Evolutionary conservation across 2,329 filamentous ascomycete species (phyloP).

Genomic region (Microsporum audouinii): DNA sequence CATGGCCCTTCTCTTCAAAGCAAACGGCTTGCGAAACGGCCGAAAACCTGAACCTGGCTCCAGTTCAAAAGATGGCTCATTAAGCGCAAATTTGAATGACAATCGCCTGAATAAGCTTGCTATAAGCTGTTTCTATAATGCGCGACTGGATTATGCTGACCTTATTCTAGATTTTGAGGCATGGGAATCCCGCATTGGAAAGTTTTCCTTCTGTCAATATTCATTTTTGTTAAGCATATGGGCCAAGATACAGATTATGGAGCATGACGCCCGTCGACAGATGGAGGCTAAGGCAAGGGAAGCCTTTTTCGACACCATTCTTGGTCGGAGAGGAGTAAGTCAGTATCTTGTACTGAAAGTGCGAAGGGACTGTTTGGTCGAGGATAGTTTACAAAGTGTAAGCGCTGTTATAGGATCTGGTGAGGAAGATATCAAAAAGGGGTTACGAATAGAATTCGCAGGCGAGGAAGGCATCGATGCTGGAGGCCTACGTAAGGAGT

Average conservation of each 20-base stretch:
- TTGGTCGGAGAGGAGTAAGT: conserved; percentile 60
- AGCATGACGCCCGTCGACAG: conserved; percentile 75
- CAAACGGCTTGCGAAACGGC: conserved; percentile 52
- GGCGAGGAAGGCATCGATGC: conserved; percentile 88
- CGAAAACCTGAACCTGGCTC: conserved; percentile 26
- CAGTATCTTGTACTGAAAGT: conserved; percentile 69
- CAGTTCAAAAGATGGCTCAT: background rate
- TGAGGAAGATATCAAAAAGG: conserved; percentile 81
- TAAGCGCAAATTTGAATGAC: background rate
- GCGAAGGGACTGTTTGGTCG: conserved; percentile 72
- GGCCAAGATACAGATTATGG: conserved; percentile 81
- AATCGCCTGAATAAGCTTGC: conserved; percentile 28
- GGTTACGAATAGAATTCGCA: conserved; percentile 68
- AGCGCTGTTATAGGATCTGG: conserved; percentile 73
- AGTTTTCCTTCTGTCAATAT: conserved; percentile 84
- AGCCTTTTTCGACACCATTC: conserved; percentile 81
- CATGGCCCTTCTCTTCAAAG: conserved; percentile 68
- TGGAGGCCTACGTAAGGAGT: conserved; percentile 82
- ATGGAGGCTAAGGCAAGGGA: conserved; percentile 83
- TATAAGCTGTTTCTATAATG: conserved; percentile 79
- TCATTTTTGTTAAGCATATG: conserved; percentile 86
- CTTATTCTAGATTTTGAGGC: conserved; percentile 74
- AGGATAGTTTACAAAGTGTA: conserved; percentile 74
- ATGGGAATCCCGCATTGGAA: conserved; percentile 65
- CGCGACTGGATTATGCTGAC: conserved; percentile 74